Evolutionary conservation across 163 green algal genomes (phyloP).

Genomic region (Chlamydomonas reinhardtii): DNA sequence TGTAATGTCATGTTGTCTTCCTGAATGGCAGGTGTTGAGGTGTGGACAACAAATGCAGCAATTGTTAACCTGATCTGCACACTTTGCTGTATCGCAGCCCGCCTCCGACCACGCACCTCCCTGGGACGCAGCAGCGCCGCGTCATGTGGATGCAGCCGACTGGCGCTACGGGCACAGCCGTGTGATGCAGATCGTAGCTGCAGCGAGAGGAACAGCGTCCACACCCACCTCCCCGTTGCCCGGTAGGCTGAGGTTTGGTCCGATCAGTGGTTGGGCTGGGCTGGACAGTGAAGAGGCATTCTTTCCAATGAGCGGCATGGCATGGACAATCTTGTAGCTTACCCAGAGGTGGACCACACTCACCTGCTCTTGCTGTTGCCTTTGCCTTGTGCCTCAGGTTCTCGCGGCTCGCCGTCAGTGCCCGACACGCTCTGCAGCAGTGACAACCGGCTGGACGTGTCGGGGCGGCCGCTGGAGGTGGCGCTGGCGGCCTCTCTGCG

Average conservation of each 20-base stretch:
- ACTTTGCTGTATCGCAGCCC: not conserved
- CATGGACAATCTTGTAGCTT: too few species aligned
- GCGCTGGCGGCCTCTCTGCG: conserved; percentile 5
- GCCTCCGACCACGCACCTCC: not conserved
- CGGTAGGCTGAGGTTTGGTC: not conserved
- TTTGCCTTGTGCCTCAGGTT: too few species aligned
- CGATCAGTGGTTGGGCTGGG: too few species aligned
- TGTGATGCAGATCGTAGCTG: not conserved
- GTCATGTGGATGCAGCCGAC: not conserved
- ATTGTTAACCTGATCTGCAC: too few species aligned
- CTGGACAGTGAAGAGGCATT: too few species aligned
- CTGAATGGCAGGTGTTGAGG: not conserved
- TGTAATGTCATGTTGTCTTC: not conserved
- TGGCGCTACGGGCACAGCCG: conserved; percentile 16
- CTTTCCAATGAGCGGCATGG: too few species aligned
- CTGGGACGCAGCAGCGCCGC: not conserved
- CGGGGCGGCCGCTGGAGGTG: conserved; percentile 18
- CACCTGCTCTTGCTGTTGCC: too few species aligned
- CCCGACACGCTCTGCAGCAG: not conserved
- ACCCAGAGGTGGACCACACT: too few species aligned
- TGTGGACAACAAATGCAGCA: not conserved
- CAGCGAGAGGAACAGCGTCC: not conserved
- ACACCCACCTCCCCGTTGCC: too few species aligned
- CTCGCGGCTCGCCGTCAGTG: not conserved
- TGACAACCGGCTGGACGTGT: conserved; percentile 2